Base-by-base conservation (phyloP, 345 rosid species). In the Anacardium occidentale region DNA sequence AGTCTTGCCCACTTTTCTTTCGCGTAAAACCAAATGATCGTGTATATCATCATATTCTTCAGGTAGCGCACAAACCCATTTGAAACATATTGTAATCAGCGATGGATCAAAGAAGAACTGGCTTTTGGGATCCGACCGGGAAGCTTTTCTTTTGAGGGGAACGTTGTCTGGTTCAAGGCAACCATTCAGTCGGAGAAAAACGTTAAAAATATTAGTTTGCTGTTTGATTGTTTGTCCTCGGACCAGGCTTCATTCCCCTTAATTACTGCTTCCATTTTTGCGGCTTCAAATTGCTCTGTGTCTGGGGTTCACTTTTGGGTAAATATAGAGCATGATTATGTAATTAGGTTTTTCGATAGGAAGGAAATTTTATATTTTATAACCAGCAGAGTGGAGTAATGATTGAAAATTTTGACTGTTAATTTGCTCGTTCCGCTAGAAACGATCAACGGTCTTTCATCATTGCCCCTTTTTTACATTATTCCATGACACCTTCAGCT, bases 241-340 rank as follows among this genome's bases (percentile, higher is more conserved):
- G 95, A 90, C 95, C 92, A 90, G 95, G 95, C 95, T 90, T 90
- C 95, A 90, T 90, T 89, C 92, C 95, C 92, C 92, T 82, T 81
- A 85, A 82, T 63, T n/a, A 61, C 59, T 50, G 83, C 80, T 80
- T 80, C 79, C 71, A 32, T 52, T 70, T 14, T 21, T 56, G 44
- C 42, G 10, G 42, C 42, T 37, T 37, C 42, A 37, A 37, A 37
- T 37, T 37, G 1, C 42, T 0, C 42, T 37, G 42, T 37, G 42
- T 37, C 42, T 37, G 42, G 42, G 42, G 42, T 37, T 37, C 42
- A 37, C 37, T 21, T 18, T 54, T 44, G 14, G 69, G 42, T 54
- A 42, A 12, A 73, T 45, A 17, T 55, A 40, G n/a, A 37, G 42
- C 42, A 37, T 37, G 42, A 37, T 37, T 37, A 37, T 37, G 42